Evolutionary conservation across 148 eudicot genomes (phyloP).

Genomic region (Mesembryanthemum crystallinum): DNA sequence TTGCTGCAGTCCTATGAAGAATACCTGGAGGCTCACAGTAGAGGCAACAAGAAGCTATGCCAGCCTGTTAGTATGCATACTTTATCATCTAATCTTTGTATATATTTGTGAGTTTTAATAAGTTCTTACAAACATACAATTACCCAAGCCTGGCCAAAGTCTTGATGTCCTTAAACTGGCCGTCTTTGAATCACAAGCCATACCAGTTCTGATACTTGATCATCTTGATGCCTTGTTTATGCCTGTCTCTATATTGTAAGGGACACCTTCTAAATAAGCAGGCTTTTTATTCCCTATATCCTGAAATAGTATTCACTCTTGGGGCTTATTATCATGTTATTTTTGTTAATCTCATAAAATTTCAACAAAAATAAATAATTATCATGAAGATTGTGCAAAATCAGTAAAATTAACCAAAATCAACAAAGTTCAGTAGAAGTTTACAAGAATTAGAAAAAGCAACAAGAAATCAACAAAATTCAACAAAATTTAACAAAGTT

Average conservation of each 20-base stretch:
- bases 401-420: no score
- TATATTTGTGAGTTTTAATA: constrained; percentile 3
- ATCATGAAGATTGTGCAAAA: no score
- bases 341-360: no score
- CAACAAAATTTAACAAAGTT: no score
- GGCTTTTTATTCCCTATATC: background rate
- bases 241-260: background rate
- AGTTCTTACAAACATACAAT: background rate
- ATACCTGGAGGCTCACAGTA: constrained; percentile 69
- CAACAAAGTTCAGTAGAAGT: no score
- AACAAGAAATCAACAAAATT: no score
- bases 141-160: background rate
- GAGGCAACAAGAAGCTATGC: constrained; percentile 39
- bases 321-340: no score
- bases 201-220: background rate
- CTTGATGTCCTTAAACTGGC: background rate
- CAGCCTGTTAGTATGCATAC: constrained; percentile 44
- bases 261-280: background rate
- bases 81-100: constrained; percentile 1
- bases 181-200: background rate
- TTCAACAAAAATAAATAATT: no score
- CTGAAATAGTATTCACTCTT: no score
- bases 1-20: constrained; percentile 82
- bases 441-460: no score
- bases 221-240: constrained; percentile 3